Evolutionary conservation across 495 filamentous ascomycete genomes (phyloP), one percentile per base, ranked within the genome.

Genomic region (Penicillium psychrofluorescens): DNA sequence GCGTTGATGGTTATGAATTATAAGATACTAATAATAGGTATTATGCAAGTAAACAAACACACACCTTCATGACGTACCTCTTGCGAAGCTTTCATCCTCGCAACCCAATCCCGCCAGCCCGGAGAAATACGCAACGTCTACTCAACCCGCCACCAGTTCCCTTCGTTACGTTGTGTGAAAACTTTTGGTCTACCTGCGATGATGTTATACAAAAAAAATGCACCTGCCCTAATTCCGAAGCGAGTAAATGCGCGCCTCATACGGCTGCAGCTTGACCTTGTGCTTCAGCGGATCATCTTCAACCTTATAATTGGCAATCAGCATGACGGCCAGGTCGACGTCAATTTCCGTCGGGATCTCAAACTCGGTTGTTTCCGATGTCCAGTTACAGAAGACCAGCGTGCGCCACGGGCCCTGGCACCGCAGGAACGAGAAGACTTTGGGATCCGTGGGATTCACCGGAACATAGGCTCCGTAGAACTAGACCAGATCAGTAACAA

Each of bases 351-450:
- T 41, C 3, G 41, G 41, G 15, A 50, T 44, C 6, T 40, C 35
- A 36, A 38, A 50, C 7, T 50, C 47, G 30, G 12, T 5, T n/a
- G 29, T 12, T 6, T 38, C 37, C 12, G 27, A 0, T 10, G 36
- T 35, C 40, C 43, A 51, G 16, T 46, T 51, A 30, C 43, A 46
- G 39, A 46, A 42, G 11, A 51, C 33, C 14, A 51, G 31, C 6
- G 11, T 42, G 16, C 44, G 43, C 33, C 35, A 51, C n/a, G 49
- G 43, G 34, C 49, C 49, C 43, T 46, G 43, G 13, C 32, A 39
- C 13, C 49, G 49, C n/a, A 51, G 49, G 43, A 51, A 51, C 9
- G 44, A 46, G 28, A 51, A 47, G 7, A 51, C 39, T 29, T 47
- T 35, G 9, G 40, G 40, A 16, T 46, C 35, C 10, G 29, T 38